Evolutionary conservation across 225 moss, liverwort and hornwort species (phyloP).

Genomic region (Neckera pumila): DNA sequence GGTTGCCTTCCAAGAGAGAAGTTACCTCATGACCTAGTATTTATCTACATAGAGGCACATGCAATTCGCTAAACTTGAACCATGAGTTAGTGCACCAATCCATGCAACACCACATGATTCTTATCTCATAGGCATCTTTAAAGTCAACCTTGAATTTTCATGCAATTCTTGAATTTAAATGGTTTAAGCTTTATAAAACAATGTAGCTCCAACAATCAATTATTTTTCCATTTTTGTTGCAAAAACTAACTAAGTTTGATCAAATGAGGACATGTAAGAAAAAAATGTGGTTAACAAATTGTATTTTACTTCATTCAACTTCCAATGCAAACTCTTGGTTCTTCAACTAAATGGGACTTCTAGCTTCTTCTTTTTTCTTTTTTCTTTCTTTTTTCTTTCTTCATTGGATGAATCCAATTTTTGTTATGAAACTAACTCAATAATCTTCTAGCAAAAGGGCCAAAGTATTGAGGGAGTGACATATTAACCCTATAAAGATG

Average conservation of each 20-base stretch:
- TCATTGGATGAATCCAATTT: neutral
- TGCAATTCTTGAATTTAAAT: neutral
- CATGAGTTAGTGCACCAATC: no score
- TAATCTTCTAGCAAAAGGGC: neutral
- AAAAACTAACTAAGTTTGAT: neutral
- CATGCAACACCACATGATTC: no score
- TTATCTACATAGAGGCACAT: no score
- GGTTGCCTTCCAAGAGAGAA: no score
- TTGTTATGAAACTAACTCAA: neutral
- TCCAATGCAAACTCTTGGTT: neutral
- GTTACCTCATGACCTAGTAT: no score
- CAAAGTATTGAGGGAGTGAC: rapidly evolving
- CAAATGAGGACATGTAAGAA: neutral
- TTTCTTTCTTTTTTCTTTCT: neutral
- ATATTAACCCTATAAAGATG: neutral
- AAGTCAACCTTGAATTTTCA: neutral
- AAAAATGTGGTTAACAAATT: neutral
- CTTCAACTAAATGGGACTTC: neutral
- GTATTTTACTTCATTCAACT: neutral
- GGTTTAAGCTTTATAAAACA: neutral
- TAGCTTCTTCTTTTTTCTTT: neutral
- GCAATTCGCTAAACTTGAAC: no score
- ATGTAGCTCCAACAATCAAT: neutral
- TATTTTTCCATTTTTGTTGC: no score
- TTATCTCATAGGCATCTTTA: no score